A percentile compares a stretch with the other conserved stretches of the same genome.
Evolutionary conservation across 768 basidiomycete species (phyloP).

Genomic region (Suillus discolor): DNA sequence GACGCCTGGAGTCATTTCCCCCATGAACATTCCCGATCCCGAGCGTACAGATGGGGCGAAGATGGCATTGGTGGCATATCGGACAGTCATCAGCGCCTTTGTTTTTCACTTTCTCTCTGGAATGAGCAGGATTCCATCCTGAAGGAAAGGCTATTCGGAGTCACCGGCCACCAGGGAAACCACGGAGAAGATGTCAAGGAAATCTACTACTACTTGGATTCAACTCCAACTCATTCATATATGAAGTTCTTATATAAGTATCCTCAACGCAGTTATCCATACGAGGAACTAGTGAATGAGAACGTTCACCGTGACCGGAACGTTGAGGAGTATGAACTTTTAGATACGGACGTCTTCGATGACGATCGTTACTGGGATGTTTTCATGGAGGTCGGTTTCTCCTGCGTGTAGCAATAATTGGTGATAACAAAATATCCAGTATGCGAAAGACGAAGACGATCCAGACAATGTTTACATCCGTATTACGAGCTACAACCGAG

Average conservation of each 20-base stretch:
- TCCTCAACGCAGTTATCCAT: slow-evolving; percentile 89
- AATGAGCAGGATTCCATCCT: slow-evolving; percentile 93
- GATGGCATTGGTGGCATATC: slow-evolving; percentile 97
- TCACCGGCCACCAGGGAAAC: slow-evolving; percentile 97
- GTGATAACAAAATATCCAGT: slow-evolving; percentile 48
- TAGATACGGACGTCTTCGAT: slow-evolving; percentile 91
- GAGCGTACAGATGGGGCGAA: slow-evolving; percentile 98
- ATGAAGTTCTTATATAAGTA: slow-evolving; percentile 99
- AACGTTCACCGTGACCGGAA: slow-evolving; percentile 81
- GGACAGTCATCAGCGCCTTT: slow-evolving; percentile 94
- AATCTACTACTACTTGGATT: slow-evolving; percentile 97
- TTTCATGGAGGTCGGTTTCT: slow-evolving; percentile 82
- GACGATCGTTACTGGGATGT: slow-evolving; percentile 98
- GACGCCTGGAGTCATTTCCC: slow-evolving; percentile 97
- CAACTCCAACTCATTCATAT: slow-evolving; percentile 98
- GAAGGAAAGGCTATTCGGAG: slow-evolving; percentile 95
- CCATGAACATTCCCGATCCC: slow-evolving; percentile 88
- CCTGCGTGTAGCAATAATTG: slow-evolving; percentile 11
- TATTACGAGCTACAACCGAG: slow-evolving; percentile 95
- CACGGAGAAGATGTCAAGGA: slow-evolving; percentile 99
- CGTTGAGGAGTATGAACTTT: slow-evolving; percentile 89
- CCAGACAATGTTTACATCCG: slow-evolving; percentile 89
- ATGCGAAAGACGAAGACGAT: slow-evolving; percentile 95
- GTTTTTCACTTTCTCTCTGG: slow-evolving; percentile 91
- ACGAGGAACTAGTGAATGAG: slow-evolving; percentile 90